Conservation (phyloP, 306 rosid species). For the Luffa acutangula region DNA sequence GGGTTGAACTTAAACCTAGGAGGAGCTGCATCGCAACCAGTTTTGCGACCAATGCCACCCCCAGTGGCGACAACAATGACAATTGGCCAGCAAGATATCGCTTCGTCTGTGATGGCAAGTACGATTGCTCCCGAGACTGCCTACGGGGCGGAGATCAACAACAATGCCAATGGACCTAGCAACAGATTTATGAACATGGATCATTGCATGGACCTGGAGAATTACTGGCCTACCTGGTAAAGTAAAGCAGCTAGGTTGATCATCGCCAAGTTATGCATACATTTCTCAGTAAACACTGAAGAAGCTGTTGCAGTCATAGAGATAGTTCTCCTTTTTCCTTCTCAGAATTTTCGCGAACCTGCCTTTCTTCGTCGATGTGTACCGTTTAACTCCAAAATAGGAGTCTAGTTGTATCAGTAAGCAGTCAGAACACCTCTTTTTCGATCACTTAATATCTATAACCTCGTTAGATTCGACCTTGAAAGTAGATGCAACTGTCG, state of each 20-base stretch:
- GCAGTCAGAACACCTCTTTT: not conserved
- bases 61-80: constrained; percentile 2
- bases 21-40: constrained; percentile 27
- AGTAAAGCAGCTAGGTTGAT: not conserved
- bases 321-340: not conserved
- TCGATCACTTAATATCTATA: not conserved
- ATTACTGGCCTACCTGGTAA: constrained; percentile 66
- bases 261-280: not conserved
- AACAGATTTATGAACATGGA: constrained; percentile 59
- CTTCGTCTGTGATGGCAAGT: constrained; percentile 30
- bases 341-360: not conserved
- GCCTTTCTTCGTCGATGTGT: not conserved
- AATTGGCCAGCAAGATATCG: constrained; percentile 29
- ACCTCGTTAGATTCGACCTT: not conserved
- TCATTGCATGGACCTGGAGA: constrained; percentile 65
- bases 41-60: constrained; percentile 24
- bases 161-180: constrained; percentile 4
- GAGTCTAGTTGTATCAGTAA: not conserved
- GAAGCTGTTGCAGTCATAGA: not conserved
- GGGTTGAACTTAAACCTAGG: constrained; percentile 62
- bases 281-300: not conserved
- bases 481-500: not conserved
- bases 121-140: constrained; percentile 33
- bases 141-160: constrained; percentile 46
- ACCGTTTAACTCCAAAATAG: not conserved